These are phyloP conservation scores for Lepidium africanum DNA, from an alignment of 345 rosid species.

Conservation along the genomic window DNA sequence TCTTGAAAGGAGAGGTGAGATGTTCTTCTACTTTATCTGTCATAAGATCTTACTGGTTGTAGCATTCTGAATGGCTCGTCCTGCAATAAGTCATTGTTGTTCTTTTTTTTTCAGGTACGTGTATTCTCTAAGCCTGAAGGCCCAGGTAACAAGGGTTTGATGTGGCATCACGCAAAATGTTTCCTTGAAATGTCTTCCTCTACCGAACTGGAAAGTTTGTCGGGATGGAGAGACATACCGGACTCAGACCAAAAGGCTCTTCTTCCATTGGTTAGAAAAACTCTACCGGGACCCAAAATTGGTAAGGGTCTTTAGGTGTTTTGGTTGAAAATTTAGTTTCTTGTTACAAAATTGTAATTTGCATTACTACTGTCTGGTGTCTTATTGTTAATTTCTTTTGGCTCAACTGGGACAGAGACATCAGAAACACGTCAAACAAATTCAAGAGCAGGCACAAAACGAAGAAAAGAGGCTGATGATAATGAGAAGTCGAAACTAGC, in stretches of 20 bases:
- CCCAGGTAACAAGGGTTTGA: slow-evolving; percentile 47
- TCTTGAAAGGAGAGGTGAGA: slow-evolving; percentile 82
- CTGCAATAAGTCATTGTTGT: neutral
- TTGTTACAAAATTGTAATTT: neutral
- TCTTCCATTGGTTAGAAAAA: slow-evolving; percentile 41
- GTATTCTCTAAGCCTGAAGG: slow-evolving; percentile 67
- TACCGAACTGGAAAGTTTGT: slow-evolving; percentile 49
- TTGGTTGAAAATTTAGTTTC: neutral
- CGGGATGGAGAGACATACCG: slow-evolving; percentile 73
- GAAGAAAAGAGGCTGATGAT: slow-evolving; percentile 39
- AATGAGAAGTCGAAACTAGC: slow-evolving; percentile 48
- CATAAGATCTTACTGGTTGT: neutral
- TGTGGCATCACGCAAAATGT: slow-evolving; percentile 89
- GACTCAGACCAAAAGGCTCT: slow-evolving; percentile 55
- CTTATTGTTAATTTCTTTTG: slow-evolving; percentile 21
- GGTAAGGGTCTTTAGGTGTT: slow-evolving; percentile 35
- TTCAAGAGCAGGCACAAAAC: slow-evolving; percentile 50
- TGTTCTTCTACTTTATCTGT: slow-evolving; percentile 20
- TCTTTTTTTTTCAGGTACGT: slow-evolving; percentile 52
- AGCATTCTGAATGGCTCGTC: neutral
- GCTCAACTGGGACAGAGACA: slow-evolving; percentile 23
- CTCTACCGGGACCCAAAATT: slow-evolving; percentile 34
- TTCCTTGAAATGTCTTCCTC: slow-evolving; percentile 50
- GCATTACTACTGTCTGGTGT: neutral
- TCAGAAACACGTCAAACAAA: slow-evolving; percentile 29